Percentiles rank a stretch among this genome's conserved stretches.
These are phyloP conservation scores for Candida sanyiensis DNA, from an alignment of 805 yeast species.

Conservation along the genomic window DNA sequence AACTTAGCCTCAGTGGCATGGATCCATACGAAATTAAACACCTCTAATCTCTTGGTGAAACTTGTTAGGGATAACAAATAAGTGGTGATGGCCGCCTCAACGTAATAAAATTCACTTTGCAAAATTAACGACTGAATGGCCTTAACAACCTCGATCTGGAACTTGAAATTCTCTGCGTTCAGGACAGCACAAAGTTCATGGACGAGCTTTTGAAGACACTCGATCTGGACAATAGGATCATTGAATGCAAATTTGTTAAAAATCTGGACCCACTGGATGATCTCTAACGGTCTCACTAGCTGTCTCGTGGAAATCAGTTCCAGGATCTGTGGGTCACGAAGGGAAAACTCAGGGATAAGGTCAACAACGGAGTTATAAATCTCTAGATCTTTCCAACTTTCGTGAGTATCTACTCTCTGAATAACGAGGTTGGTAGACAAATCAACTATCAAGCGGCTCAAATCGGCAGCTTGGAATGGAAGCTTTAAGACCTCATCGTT, in stretches of 20 bases:
- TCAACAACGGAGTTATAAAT: constrained; percentile 34
- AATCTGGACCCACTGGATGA: constrained; percentile 28
- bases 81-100: constrained; percentile 69
- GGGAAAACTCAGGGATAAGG: constrained; percentile 39
- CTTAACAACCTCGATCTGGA: constrained; percentile 68
- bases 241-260: constrained; percentile 27
- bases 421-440: constrained; percentile 26
- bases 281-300: constrained; percentile 11
- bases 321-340: constrained; percentile 32
- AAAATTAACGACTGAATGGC: constrained; percentile 56
- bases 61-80: constrained; percentile 40
- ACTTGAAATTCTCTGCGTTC: constrained; percentile 21
- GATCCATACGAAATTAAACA: constrained; percentile 67
- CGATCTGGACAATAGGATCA: constrained; percentile 22
- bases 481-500: constrained; percentile 25
- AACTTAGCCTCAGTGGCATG: constrained; percentile 51
- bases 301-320: constrained; percentile 18
- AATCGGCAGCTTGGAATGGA: constrained; percentile 40
- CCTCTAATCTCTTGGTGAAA: constrained; percentile 40
- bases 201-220: constrained; percentile 15
- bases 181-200: constrained; percentile 20
- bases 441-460: constrained; percentile 37
- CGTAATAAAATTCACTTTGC: constrained; percentile 43
- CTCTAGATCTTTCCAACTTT: constrained; percentile 28
- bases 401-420: constrained; percentile 11